A percentile compares a stretch with the other conserved stretches of the same genome.
Conservation (phyloP, 164 flowering plant genomes). For the Warburgia ugandensis region DNA sequence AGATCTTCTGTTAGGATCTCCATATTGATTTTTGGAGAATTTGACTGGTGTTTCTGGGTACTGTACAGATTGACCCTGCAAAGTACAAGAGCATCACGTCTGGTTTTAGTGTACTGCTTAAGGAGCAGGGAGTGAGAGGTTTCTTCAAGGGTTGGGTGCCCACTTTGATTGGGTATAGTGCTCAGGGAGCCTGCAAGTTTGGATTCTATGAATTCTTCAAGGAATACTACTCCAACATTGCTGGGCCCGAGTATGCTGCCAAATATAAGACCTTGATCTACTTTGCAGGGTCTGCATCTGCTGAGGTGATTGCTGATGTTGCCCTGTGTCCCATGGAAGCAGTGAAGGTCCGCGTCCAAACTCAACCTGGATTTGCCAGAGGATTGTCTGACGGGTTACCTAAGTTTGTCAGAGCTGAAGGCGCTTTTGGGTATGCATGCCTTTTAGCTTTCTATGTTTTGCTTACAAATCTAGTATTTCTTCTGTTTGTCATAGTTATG, state of each 20-base stretch:
- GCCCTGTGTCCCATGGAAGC: conserved; percentile 93
- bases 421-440: conserved; percentile 52
- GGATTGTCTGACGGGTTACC: conserved; percentile 81
- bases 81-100: conserved; percentile 69
- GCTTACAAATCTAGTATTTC: not conserved
- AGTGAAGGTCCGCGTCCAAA: conserved; percentile 85
- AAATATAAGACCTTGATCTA: conserved; percentile 82
- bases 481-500: not conserved
- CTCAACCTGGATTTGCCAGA: conserved; percentile 87
- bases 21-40: not conserved
- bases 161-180: conserved; percentile 79
- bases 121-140: conserved; percentile 73
- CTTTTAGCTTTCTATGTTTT: not conserved
- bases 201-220: conserved; percentile 87
- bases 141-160: conserved; percentile 90
- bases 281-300: conserved; percentile 92
- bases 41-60: not conserved
- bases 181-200: conserved; percentile 80
- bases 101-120: conserved; percentile 64
- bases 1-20: too few species aligned
- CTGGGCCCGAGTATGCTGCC: conserved; percentile 75
- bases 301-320: conserved; percentile 77
- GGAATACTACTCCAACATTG: conserved; percentile 81
- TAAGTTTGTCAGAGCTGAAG: conserved; percentile 67
- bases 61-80: conserved; percentile 59